Percentiles rank a stretch among this genome's conserved stretches.
Conservation (phyloP, 1,139 yeast genomes). For the Taphrina pruni region DNA sequence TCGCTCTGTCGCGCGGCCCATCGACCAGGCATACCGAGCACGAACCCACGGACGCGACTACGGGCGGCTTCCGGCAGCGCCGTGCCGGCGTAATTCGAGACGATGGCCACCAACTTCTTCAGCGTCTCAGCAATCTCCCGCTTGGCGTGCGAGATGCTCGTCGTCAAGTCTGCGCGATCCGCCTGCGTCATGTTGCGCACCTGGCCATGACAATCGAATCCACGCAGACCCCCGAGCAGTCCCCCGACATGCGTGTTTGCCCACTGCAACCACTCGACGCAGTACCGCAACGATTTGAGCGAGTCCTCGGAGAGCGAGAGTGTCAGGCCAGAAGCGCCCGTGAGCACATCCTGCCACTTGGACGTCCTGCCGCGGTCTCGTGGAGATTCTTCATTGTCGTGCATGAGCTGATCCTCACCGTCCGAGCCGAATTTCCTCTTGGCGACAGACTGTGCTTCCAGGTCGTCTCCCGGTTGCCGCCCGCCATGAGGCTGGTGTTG, state of each 20-base stretch:
- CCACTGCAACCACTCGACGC: constrained; percentile 71
- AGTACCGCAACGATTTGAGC: constrained; percentile 70
- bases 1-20: constrained; percentile 56
- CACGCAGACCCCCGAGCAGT: constrained; percentile 60
- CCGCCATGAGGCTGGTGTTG: not conserved
- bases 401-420: constrained; percentile 7
- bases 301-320: constrained; percentile 66
- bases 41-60: constrained; percentile 76
- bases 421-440: constrained; percentile 7
- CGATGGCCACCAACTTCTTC: constrained; percentile 81
- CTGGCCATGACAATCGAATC: constrained; percentile 48
- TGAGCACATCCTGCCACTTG: constrained; percentile 53
- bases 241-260: constrained; percentile 79
- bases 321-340: constrained; percentile 55
- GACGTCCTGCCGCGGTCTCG: constrained; percentile 1
- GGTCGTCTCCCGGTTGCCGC: not conserved
- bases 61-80: constrained; percentile 84
- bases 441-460: constrained; percentile 18
- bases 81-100: constrained; percentile 80
- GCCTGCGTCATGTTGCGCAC: constrained; percentile 48
- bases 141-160: constrained; percentile 56
- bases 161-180: constrained; percentile 45
- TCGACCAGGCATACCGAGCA: constrained; percentile 72
- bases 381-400: not conserved
- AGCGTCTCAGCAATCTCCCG: constrained; percentile 87